Base-by-base conservation (phyloP, 2,329 filamentous ascomycete genomes). In the Ophiocordyceps camponoti-floridani region DNA sequence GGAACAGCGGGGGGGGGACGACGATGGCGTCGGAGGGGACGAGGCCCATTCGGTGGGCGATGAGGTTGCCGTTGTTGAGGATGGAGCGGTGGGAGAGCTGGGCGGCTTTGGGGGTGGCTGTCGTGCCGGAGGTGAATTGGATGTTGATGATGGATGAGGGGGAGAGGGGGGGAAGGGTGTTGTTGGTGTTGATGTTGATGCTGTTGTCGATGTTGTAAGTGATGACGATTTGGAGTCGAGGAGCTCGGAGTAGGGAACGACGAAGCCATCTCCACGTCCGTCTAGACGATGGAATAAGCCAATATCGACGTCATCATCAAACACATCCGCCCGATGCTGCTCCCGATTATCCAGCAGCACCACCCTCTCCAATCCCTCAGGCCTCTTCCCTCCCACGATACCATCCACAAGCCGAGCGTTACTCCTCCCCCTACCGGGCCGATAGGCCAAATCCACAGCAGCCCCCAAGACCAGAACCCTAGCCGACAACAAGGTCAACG, bases 81-180 rank as follows among this genome's bases (percentile, higher is more conserved):
- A 96, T 89, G n/a, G 74, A 80, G 3, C 71, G 73, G 63, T 96
- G 89, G 0, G 76, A 80, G 30, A 98, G 72, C 66, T 87, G 93
- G 1, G 89, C 89, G 0, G 91, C 91, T 64, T 96, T 96, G 19
- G 88, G 89, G 55, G 75, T 70, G 1, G 84, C 84, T 0, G 91
- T 96, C 0, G 91, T 96, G n/a, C 89, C 91, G 0, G 82, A 89
- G 0, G 91, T 98, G 65, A 96, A 96, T 60, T 96, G 89, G 50
- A 96, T 94, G 58, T 95, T 96, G 51, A 93, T 80, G 2, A 82
- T 77, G 43, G 96, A 89, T 48, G 74, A 59, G 0, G 77, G 68
- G 14, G 67, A 51, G 1, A 81, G 66, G 0, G 65, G 31, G 12
- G 31, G 31, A 5, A 23, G 2, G 31, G 5, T 14, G 31, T 3